A percentile compares a stretch with the other conserved stretches of the same genome.
These are phyloP conservation scores for Megacollybia platyphylla DNA, from an alignment of 1,284 basidiomycete genomes.

Conservation along the genomic window DNA sequence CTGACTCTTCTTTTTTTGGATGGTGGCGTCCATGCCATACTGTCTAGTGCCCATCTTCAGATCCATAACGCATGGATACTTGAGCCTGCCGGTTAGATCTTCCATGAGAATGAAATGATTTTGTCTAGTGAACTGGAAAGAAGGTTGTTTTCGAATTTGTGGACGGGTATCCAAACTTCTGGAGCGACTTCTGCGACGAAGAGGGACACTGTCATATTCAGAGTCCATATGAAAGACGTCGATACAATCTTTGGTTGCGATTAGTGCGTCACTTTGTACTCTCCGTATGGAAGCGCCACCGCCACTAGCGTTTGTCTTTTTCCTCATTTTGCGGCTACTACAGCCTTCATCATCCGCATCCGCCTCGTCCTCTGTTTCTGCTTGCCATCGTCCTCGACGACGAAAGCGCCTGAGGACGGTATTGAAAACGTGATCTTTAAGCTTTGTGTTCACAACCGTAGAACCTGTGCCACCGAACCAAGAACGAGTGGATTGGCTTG, in stretches of 20 bases:
- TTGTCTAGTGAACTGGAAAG: slow-evolving; percentile 53
- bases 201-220: slow-evolving; percentile 12
- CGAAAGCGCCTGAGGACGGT: slow-evolving; percentile 67
- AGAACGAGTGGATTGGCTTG: slow-evolving; percentile 17
- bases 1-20: slow-evolving; percentile 93
- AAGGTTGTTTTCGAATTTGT: slow-evolving; percentile 6
- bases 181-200: slow-evolving; percentile 35
- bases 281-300: slow-evolving; percentile 33
- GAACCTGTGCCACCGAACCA: slow-evolving; percentile 77
- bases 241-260: slow-evolving; percentile 20
- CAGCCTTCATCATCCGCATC: slow-evolving; percentile 16
- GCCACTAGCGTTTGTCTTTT: slow-evolving; percentile 15
- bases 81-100: slow-evolving; percentile 91
- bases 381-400: slow-evolving; percentile 35
- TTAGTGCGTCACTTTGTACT: slow-evolving; percentile 46
- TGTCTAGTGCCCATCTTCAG: slow-evolving; percentile 99
- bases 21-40: slow-evolving; percentile 92
- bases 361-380: slow-evolving; percentile 37
- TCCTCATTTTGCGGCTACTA: slow-evolving; percentile 23
- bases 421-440: slow-evolving; percentile 90
- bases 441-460: slow-evolving; percentile 81
- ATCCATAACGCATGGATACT: slow-evolving; percentile 92
- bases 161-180: slow-evolving; percentile 29
- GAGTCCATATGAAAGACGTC: slow-evolving; percentile 39
- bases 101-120: slow-evolving; percentile 99